phyloP scores from a whole-genome alignment of 2,329 filamentous ascomycete genomes.

The Fusarium sp. region DNA sequence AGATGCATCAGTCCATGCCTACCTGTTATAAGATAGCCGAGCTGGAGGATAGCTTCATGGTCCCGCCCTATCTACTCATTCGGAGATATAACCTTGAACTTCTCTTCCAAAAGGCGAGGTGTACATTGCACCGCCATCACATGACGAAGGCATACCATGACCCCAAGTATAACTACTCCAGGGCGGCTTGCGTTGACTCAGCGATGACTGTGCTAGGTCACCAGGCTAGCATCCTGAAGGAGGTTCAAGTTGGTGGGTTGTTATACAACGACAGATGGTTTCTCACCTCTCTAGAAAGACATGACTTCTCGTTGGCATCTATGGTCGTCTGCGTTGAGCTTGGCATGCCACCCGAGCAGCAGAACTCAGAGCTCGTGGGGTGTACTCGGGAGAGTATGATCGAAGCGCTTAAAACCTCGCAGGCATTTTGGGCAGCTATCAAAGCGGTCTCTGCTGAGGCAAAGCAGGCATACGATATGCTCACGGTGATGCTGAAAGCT shows the following conservation, averaged over 20 bases:
- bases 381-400: slow-evolving; percentile 6
- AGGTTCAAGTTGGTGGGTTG: slow-evolving; percentile 22
- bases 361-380: neutral
- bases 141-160: slow-evolving; percentile 29
- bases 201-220: slow-evolving; percentile 16
- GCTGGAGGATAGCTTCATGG: slow-evolving; percentile 25
- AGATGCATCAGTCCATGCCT: slow-evolving; percentile 11
- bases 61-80: slow-evolving; percentile 18
- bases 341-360: neutral
- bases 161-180: slow-evolving; percentile 20
- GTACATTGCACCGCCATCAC: slow-evolving; percentile 27
- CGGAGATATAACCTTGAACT: slow-evolving; percentile 28
- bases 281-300: slow-evolving; percentile 12
- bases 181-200: slow-evolving; percentile 19
- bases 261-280: slow-evolving; percentile 29
- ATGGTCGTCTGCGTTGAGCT: slow-evolving; percentile 35
- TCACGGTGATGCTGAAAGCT: slow-evolving; percentile 24
- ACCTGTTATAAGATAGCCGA: slow-evolving; percentile 14
- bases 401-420: slow-evolving; percentile 14
- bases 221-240: slow-evolving; percentile 22
- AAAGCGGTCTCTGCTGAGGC: slow-evolving; percentile 20
- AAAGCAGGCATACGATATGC: slow-evolving; percentile 20
- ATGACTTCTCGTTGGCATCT: slow-evolving; percentile 30
- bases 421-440: slow-evolving; percentile 19
- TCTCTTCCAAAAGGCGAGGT: slow-evolving; percentile 21